A percentile compares a stretch with the other conserved stretches of the same genome.
phyloP scores from a whole-genome alignment of 2,329 filamentous ascomycete genomes.

The Paraphaeosphaeria sporulosa region DNA sequence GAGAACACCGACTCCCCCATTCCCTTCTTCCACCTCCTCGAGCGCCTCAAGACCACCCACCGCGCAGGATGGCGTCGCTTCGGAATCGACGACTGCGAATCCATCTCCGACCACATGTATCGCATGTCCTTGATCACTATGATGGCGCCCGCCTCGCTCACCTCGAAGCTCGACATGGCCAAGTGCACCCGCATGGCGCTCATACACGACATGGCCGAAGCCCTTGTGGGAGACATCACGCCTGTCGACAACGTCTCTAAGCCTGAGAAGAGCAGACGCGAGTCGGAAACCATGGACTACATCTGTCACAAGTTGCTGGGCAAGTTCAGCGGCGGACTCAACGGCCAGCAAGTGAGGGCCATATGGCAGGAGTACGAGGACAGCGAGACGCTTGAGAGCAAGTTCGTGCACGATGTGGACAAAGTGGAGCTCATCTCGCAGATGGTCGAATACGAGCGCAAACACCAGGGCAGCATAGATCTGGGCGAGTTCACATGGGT shows the following conservation, averaged over 20 bases:
- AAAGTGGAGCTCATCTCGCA: constrained; percentile 95
- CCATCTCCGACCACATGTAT: constrained; percentile 99
- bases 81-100: constrained; percentile 78
- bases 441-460: constrained; percentile 95
- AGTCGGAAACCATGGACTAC: constrained; percentile 91
- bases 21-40: constrained; percentile 92
- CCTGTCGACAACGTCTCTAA: constrained; percentile 88
- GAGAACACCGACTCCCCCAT: constrained; percentile 76
- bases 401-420: constrained; percentile 95
- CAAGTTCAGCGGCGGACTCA: constrained; percentile 73
- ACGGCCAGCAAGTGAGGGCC: constrained; percentile 74
- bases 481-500: constrained; percentile 89
- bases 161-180: constrained; percentile 74
- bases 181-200: constrained; percentile 95
- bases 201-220: constrained; percentile 96
- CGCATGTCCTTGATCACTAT: constrained; percentile 97
- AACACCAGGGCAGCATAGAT: constrained; percentile 70
- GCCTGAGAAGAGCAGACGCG: constrained; percentile 85
- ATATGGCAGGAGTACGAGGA: constrained; percentile 98
- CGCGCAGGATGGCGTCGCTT: constrained; percentile 96
- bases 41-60: constrained; percentile 94
- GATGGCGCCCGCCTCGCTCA: constrained; percentile 80
- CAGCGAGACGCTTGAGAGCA: constrained; percentile 79
- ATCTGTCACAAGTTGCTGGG: constrained; percentile 77
- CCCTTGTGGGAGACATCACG: constrained; percentile 94